Conservation (phyloP, 768 basidiomycete species). For the Ramaria sp. region DNA sequence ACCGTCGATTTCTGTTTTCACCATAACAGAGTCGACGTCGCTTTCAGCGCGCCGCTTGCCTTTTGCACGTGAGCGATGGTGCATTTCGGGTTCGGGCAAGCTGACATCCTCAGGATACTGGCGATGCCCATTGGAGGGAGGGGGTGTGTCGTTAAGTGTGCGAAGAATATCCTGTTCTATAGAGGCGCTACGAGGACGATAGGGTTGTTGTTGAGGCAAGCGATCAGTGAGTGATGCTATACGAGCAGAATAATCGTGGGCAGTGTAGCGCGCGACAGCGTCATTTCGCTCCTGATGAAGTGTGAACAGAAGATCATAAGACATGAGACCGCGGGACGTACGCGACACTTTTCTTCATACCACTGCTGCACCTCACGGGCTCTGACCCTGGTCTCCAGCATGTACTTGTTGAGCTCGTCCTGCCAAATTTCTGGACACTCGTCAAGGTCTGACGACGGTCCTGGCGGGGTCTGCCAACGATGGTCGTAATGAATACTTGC, state of each 20-base stretch:
- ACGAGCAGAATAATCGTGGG: slow-evolving; percentile 46
- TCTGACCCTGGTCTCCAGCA: slow-evolving; percentile 61
- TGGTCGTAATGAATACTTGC: background rate
- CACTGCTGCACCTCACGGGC: slow-evolving; percentile 63
- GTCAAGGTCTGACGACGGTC: slow-evolving; percentile 64
- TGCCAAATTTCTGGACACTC: slow-evolving; percentile 74
- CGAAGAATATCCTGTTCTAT: slow-evolving; percentile 6
- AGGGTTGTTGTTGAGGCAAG: background rate
- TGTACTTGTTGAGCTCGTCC: slow-evolving; percentile 57
- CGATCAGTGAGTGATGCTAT: slow-evolving; percentile 15
- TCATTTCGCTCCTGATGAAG: slow-evolving; percentile 58
- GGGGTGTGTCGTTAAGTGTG: slow-evolving; percentile 18
- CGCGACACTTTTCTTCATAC: slow-evolving; percentile 59
- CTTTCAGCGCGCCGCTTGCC: slow-evolving; percentile 39
- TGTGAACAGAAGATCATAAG: background rate
- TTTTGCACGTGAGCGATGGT: slow-evolving; percentile 29
- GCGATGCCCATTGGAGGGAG: slow-evolving; percentile 14
- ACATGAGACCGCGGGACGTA: slow-evolving; percentile 23
- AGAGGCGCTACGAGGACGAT: slow-evolving; percentile 7
- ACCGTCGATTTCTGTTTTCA: slow-evolving; percentile 1
- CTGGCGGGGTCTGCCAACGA: slow-evolving; percentile 24
- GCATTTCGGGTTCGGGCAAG: slow-evolving; percentile 25
- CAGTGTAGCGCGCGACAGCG: slow-evolving; percentile 45
- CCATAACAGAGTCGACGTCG: slow-evolving; percentile 31
- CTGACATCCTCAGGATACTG: slow-evolving; percentile 19